These are phyloP conservation scores for Dioszegia crocea DNA, from an alignment of 768 basidiomycete genomes.

Conservation along the genomic window DNA sequence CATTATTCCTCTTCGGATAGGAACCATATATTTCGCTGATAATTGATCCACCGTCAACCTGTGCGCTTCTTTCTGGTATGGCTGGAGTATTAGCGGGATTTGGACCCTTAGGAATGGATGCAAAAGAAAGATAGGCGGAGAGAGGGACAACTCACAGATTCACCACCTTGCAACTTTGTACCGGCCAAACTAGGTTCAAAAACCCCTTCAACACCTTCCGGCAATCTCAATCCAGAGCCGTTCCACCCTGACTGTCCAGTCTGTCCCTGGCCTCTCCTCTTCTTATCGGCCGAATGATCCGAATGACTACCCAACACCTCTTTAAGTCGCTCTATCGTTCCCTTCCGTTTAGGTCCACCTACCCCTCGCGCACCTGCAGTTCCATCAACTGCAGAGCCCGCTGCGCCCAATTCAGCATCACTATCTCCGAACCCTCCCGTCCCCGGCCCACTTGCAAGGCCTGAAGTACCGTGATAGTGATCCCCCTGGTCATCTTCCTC, in stretches of 20 bases:
- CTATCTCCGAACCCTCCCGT: no score
- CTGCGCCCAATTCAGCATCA: neutral
- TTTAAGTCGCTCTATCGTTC: neutral
- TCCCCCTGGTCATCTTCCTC: neutral
- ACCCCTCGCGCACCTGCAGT: neutral
- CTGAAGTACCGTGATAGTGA: no score
- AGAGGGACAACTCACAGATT: constrained; percentile 14
- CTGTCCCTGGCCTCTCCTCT: neutral
- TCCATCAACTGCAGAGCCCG: constrained; percentile 7
- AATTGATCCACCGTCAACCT: constrained; percentile 44
- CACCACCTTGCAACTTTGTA: constrained; percentile 16
- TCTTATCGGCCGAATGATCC: no score
- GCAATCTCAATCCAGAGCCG: constrained; percentile 20
- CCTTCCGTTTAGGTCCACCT: neutral
- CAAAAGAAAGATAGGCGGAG: no score
- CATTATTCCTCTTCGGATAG: constrained; percentile 41
- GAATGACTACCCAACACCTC: neutral
- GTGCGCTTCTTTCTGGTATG: constrained; percentile 37
- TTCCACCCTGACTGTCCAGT: neutral
- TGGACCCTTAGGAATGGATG: no score
- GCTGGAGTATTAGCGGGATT: constrained; percentile 20
- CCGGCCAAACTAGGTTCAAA: constrained; percentile 38
- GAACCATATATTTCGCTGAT: constrained; percentile 49
- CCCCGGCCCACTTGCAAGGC: no score
- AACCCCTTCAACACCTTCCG: constrained; percentile 48